Evolutionary conservation across 257 asterid genomes (phyloP).

Genomic region (Ehretia macrophylla): DNA sequence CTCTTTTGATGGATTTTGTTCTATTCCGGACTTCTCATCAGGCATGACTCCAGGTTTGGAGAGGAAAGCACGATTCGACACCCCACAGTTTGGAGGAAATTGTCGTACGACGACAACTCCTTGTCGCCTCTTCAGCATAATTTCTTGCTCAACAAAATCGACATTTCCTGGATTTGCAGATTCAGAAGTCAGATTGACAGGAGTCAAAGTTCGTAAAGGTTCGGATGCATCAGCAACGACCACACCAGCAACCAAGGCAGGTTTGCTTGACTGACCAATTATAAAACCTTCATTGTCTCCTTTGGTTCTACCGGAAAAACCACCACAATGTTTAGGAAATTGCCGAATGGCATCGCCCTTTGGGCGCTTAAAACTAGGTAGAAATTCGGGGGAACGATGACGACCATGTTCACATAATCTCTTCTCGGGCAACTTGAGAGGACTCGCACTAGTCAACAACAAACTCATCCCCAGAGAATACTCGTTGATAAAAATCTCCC

Average conservation of each 20-base stretch:
- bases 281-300: too few species aligned
- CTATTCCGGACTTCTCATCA: not conserved
- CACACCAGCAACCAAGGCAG: too few species aligned
- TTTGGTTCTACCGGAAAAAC: too few species aligned
- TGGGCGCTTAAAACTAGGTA: not conserved
- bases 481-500: too few species aligned
- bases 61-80: too few species aligned
- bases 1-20: not conserved
- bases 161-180: not conserved
- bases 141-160: not conserved
- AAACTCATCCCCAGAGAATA: too few species aligned
- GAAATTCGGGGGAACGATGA: not conserved
- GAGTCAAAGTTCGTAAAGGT: too few species aligned
- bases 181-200: not conserved
- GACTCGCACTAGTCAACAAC: not conserved
- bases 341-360: not conserved
- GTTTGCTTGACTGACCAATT: too few species aligned
- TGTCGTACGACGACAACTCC: not conserved
- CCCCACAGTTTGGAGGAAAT: not conserved
- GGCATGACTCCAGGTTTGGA: too few species aligned
- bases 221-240: too few species aligned
- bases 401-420: not conserved
- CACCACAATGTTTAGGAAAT: not conserved
- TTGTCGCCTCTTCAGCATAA: not conserved
- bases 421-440: not conserved